phyloP scores from a whole-genome alignment of 2,329 filamentous ascomycete genomes.

The Xylariaceae sp. region DNA sequence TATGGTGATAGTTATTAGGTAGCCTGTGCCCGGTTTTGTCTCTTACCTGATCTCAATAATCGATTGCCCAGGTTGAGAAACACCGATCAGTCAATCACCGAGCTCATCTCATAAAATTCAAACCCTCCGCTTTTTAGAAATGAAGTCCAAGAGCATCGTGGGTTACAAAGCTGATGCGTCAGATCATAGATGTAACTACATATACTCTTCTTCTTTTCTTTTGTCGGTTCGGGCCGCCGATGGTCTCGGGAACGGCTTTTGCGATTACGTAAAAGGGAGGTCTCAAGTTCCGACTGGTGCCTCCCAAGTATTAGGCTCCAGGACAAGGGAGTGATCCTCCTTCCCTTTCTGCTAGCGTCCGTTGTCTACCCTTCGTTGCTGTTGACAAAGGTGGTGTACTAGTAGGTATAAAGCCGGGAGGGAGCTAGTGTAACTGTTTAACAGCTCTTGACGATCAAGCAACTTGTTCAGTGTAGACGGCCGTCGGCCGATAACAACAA shows the following conservation, averaged over 20 bases:
- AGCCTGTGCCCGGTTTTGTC: too few relatives aligned
- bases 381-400: neutral
- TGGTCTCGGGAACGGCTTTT: neutral
- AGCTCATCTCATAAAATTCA: too few relatives aligned
- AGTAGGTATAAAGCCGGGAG: too few relatives aligned
- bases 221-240: neutral
- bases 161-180: neutral
- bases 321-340: neutral
- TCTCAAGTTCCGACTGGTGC: neutral
- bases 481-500: neutral
- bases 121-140: too few relatives aligned
- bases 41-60: too few relatives aligned
- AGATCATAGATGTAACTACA: neutral
- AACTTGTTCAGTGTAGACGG: too few relatives aligned
- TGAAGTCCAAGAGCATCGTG: too few relatives aligned
- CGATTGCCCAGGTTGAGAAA: too few relatives aligned
- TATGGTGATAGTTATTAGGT: too few relatives aligned
- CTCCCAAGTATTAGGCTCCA: neutral
- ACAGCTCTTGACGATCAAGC: too few relatives aligned
- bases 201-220: neutral
- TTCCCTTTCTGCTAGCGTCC: neutral
- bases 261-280: neutral
- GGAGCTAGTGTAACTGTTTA: neutral
- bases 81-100: too few relatives aligned
- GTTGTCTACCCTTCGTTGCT: neutral